A percentile compares a stretch with the other conserved stretches of the same genome.
phyloP scores from a whole-genome alignment of 139 green algal genomes.

The Coelastrella sp. region DNA sequence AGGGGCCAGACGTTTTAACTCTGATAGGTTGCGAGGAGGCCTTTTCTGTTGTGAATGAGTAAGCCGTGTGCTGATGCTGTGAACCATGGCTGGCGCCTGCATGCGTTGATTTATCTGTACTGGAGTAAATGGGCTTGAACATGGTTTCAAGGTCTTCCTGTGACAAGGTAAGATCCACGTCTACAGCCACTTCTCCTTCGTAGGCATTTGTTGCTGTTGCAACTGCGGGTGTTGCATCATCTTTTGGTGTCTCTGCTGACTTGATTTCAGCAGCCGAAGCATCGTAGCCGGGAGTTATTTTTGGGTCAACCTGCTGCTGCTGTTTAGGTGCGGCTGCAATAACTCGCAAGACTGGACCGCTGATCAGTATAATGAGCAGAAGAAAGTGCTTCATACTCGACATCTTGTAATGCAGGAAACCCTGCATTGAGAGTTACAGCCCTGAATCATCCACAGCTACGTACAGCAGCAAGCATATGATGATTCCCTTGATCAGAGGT shows the following conservation, averaged over 20 bases:
- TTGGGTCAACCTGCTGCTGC: neutral
- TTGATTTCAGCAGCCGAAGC: neutral
- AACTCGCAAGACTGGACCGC: too few relatives aligned
- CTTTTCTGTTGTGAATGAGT: neutral
- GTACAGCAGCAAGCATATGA: too few relatives aligned
- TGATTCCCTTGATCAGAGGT: too few relatives aligned
- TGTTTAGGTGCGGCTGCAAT: too few relatives aligned
- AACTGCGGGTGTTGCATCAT: neutral
- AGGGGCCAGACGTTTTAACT: too few relatives aligned
- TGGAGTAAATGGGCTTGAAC: neutral
- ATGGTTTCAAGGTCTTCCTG: neutral
- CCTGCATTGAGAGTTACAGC: too few relatives aligned
- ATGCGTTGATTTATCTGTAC: neutral
- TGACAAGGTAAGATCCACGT: neutral
- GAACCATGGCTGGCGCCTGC: neutral
- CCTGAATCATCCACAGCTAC: too few relatives aligned
- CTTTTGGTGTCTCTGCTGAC: neutral
- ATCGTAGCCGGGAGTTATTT: neutral
- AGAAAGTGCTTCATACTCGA: too few relatives aligned
- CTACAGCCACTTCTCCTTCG: neutral
- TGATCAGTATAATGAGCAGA: too few relatives aligned
- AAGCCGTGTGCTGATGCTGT: neutral
- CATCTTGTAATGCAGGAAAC: too few relatives aligned
- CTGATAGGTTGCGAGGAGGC: neutral
- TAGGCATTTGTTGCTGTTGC: slow-evolving; percentile 1